These are phyloP conservation scores for Irpex lacteus DNA, from an alignment of 1,284 basidiomycete species.

Conservation along the genomic window DNA sequence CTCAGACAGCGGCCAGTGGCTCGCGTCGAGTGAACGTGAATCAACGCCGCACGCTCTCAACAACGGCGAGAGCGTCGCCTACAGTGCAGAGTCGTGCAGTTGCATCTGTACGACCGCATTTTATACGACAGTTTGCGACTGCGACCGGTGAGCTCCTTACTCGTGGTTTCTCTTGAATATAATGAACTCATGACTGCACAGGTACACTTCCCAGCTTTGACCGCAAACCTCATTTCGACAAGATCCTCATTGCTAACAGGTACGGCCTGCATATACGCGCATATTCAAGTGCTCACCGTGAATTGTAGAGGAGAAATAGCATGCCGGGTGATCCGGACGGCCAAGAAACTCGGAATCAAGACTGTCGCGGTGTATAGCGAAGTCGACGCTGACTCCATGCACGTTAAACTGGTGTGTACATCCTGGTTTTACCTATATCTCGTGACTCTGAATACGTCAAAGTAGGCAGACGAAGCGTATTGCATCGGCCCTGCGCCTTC, in stretches of 20 bases:
- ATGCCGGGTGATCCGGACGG: constrained; percentile 88
- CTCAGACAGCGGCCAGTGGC: not conserved
- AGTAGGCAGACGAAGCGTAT: constrained; percentile 92
- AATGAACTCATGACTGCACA: not conserved
- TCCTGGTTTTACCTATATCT: not conserved
- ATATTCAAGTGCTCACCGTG: not conserved
- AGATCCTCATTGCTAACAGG: constrained; percentile 86
- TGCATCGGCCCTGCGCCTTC: constrained; percentile 90
- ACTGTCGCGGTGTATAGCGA: constrained; percentile 91
- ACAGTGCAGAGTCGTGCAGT: not conserved
- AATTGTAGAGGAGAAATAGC: constrained; percentile 84
- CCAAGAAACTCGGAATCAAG: constrained; percentile 83
- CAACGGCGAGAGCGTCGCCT: not conserved
- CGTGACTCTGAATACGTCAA: constrained; percentile 2
- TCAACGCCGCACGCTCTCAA: not conserved
- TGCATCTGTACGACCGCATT: not conserved
- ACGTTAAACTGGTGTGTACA: constrained; percentile 64
- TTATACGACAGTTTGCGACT: constrained; percentile 11
- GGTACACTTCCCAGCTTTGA: not conserved
- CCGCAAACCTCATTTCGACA: constrained; percentile 65
- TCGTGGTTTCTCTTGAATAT: not conserved
- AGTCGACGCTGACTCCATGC: constrained; percentile 75
- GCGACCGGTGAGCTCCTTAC: constrained; percentile 11
- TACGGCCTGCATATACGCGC: constrained; percentile 21
- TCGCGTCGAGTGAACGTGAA: not conserved